Evolutionary conservation across 139 green algal species (phyloP).

Genomic region (Chlorella sp.): DNA sequence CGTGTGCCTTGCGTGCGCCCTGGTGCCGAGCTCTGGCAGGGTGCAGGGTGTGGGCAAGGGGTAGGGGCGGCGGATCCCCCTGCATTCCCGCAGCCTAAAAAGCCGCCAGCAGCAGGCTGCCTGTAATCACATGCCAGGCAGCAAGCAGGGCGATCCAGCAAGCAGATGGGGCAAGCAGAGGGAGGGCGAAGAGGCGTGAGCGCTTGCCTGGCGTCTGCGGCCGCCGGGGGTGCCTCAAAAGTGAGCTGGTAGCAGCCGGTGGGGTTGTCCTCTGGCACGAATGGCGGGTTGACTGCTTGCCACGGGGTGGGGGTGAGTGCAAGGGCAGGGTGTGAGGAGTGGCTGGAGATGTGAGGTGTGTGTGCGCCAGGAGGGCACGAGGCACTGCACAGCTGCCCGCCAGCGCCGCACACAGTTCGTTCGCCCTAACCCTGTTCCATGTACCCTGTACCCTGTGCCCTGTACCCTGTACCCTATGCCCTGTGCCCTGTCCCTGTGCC

Average conservation of each 20-base stretch:
- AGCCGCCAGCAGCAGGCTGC: not conserved
- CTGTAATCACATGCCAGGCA: not conserved
- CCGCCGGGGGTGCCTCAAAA: slow-evolving; percentile 67
- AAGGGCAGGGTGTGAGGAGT: not conserved
- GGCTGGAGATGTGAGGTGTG: not conserved
- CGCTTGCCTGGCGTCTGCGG: not conserved
- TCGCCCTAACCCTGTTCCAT: no score
- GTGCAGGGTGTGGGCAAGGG: no score
- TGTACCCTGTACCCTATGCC: no score
- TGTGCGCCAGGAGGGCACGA: not conserved
- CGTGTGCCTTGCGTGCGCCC: no score
- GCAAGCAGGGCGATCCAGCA: no score
- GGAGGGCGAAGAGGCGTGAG: no score
- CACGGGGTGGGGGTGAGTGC: not conserved
- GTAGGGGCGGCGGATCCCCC: no score
- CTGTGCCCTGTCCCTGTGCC: no score
- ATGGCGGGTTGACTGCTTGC: slow-evolving; percentile 78
- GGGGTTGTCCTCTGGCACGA: slow-evolving; percentile 88
- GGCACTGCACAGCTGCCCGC: not conserved
- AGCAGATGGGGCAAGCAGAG: no score
- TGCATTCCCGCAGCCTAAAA: not conserved
- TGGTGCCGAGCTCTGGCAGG: no score
- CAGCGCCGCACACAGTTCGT: no score
- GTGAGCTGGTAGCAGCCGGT: slow-evolving; percentile 88
- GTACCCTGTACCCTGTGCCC: no score